Evolutionary conservation across 352 stramenopile genomes (phyloP).

Genomic region (Pythium volutum): DNA sequence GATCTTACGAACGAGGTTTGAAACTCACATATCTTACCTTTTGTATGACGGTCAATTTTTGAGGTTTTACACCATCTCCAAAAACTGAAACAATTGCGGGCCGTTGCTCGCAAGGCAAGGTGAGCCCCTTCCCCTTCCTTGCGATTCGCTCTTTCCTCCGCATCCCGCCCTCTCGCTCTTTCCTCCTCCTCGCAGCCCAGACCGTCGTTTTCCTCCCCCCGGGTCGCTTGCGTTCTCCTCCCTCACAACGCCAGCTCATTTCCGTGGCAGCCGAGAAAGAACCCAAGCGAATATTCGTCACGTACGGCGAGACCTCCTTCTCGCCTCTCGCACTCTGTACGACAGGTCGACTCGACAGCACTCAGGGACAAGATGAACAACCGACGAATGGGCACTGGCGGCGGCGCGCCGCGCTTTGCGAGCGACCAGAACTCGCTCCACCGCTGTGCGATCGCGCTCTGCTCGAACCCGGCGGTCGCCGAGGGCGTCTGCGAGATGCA

Average conservation of each 20-base stretch:
- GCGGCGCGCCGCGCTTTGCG: constrained; percentile 16
- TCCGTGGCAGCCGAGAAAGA: constrained; percentile 1
- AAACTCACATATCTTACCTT: background rate
- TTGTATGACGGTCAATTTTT: background rate
- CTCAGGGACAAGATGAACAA: constrained; percentile 24
- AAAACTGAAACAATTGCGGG: constrained; percentile 18
- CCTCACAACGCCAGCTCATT: background rate
- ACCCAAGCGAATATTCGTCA: background rate
- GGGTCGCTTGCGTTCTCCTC: background rate
- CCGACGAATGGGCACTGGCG: constrained; percentile 11
- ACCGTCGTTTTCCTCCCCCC: constrained; percentile 11
- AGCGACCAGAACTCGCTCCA: constrained; percentile 58
- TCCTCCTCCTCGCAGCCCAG: constrained; percentile 4
- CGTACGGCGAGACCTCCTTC: background rate
- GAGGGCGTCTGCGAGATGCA: constrained; percentile 78
- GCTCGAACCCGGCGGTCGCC: constrained; percentile 70
- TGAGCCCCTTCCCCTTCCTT: constrained; percentile 10
- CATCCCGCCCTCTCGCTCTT: background rate
- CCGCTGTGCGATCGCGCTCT: constrained; percentile 73
- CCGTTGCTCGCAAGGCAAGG: constrained; percentile 11
- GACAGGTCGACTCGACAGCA: too few species aligned
- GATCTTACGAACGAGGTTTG: constrained; percentile 4
- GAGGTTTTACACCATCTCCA: constrained; percentile 23
- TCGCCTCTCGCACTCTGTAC: background rate
- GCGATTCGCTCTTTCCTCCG: constrained; percentile 5